Base-by-base conservation (phyloP, 352 stramenopile genomes). In the Albugo laibachii region DNA sequence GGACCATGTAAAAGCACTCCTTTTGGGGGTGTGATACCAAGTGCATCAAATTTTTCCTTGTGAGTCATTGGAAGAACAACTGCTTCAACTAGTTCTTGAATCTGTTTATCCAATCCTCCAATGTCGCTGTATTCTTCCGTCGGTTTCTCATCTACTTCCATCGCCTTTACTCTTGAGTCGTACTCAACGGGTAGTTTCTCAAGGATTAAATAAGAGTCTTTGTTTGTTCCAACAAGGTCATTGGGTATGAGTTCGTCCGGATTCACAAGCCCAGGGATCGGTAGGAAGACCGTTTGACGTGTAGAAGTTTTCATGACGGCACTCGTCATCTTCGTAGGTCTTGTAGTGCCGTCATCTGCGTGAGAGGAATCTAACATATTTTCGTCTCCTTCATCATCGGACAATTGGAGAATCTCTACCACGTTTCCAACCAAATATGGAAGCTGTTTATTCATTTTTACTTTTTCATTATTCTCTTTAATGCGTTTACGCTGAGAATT, bases 371-470 rank as follows among this genome's bases (percentile, higher is more conserved):
- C 24, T 31, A 31, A 31, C 24, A 31, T 31, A 8, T 31, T 31
- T 63, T 98, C 88, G 45, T 96, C 85, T 56, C 93, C 84, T 45
- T 95, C 87, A 50, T 97, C 87, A 41, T 92, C 72, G 40, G 92
- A 61, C 2, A 89, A 63, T 53, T 89, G 66, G 18, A 93, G 53
- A 15, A 92, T 62, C 64, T 98, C 95, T 13, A 98, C 88, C 20
- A 99, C 91, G 72, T 98, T 98, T 36, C 86, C 93, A n/a, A 99
- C 95, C 2, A 99, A 66, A 58, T 97, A 99, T 18, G 95, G 95
- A 43, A 99, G 62, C 65, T 98, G 92, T 61, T 98, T 98, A 71
- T 99, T 99, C 20, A 98, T 65, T 67, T 98, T 98, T 53, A 99
- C 91, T 61, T 98, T 98, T 61, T 98, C 95, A 65, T 96, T 95